Conservation (phyloP, 1,284 basidiomycete genomes). For the Ustilago trichophora region DNA sequence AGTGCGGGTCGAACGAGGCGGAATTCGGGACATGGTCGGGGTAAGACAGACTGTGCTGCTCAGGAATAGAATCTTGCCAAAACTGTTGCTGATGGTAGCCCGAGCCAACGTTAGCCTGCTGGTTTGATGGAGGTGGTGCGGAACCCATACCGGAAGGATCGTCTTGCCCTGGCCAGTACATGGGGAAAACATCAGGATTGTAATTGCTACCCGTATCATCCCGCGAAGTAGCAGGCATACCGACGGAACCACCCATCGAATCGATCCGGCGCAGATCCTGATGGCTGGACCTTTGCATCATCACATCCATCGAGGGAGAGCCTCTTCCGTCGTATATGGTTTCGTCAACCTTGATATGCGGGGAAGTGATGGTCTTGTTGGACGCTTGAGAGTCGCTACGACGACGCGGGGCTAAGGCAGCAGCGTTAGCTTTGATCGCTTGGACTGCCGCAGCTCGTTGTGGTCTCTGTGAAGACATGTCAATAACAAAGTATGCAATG, state of each 20-base stretch:
- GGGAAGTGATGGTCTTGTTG: slow-evolving; percentile 28
- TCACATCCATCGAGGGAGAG: slow-evolving; percentile 31
- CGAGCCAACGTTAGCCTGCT: too few relatives aligned
- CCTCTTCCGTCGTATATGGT: slow-evolving; percentile 2
- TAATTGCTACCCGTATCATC: too few relatives aligned
- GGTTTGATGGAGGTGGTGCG: too few relatives aligned
- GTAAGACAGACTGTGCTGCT: slow-evolving; percentile 8
- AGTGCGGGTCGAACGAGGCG: slow-evolving; percentile 28
- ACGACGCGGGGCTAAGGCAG: slow-evolving; percentile 17
- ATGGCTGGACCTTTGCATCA: slow-evolving; percentile 30
- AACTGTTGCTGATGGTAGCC: slow-evolving; percentile 16
- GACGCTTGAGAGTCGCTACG: slow-evolving; percentile 30
- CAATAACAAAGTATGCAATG: background rate
- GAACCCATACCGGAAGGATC: too few relatives aligned
- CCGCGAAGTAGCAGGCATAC: too few relatives aligned
- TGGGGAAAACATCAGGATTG: background rate
- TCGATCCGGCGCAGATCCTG: slow-evolving; percentile 22
- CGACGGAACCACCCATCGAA: background rate
- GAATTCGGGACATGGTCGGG: slow-evolving; percentile 14
- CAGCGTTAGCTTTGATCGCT: slow-evolving; percentile 31
- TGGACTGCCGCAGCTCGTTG: slow-evolving; percentile 38
- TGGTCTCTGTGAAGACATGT: slow-evolving; percentile 17
- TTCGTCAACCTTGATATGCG: too few relatives aligned
- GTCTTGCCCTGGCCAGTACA: slow-evolving; percentile 22
- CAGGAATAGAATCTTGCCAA: slow-evolving; percentile 11